Base-by-base conservation (phyloP, 1,284 basidiomycete species). In the Ceratobasidium papillatum region DNA sequence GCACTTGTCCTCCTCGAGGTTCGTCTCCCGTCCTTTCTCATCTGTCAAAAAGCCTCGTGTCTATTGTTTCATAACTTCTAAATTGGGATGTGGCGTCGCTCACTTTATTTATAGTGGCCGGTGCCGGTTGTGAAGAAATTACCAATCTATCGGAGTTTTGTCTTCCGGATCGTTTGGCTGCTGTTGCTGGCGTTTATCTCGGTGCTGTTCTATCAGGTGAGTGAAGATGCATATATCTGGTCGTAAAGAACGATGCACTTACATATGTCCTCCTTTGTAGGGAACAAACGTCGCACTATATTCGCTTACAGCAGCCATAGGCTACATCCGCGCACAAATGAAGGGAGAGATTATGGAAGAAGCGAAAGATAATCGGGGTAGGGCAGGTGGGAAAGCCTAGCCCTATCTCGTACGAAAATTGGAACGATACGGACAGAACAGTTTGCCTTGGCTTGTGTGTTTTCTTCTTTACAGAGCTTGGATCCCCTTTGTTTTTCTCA, bases 171-270 rank as follows among this genome's bases (percentile, higher is more conserved):
- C 52, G 86, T 94, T 47, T 76, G 91, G 71, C 84, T 94, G 74
- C 78, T 91, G 59, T 82, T 90, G 77, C 90, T 92, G 79, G 84
- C 88, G 0, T 88, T 90, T 80, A 78, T 92, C n/a, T 84, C 87
- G 30, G 85, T 92, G 66, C 81, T 95, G 68, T 92, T 87, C 80
- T 94, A 95, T 83, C 93, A 95, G 84, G 93, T 92, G 79, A 78
- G 86, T 79, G 59, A 34, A 25, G 7, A 19, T 51, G 54, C 58
- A n/a, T 41, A 12, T 11, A 22, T 22, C 8, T 45, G 52, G 34
- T 52, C 17, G 7, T 14, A 38, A 45, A 49, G 27, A 25, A 30
- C 27, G 19, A n/a, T 19, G 52, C 30, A 43, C 22, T 45, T 14
- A 61, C 36, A 30, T 49, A 56, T 59, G 22, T 47, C 30, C 38